Evolutionary conservation across 257 asterid genomes (phyloP).

Genomic region (Solanum etuberosum): DNA sequence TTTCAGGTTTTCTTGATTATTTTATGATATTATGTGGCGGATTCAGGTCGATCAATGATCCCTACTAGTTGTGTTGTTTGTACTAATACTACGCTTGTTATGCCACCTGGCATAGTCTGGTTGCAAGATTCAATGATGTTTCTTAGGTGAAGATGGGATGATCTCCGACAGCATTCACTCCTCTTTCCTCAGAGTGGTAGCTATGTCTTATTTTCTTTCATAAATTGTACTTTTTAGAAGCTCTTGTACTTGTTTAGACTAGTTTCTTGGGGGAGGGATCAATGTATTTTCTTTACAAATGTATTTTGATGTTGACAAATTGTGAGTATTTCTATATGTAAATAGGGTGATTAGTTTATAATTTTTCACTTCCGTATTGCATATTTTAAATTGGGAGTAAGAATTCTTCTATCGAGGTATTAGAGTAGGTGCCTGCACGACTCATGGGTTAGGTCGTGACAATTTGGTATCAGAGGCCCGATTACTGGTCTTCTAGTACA

Average conservation of each 20-base stretch:
- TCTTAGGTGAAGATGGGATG: too few relatives aligned
- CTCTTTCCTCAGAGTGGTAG: neutral
- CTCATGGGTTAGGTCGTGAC: neutral
- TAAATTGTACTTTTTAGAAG: neutral
- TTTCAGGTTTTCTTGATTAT: too few relatives aligned
- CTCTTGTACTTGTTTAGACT: too few relatives aligned
- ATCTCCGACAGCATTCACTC: too few relatives aligned
- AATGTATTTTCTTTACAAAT: too few relatives aligned
- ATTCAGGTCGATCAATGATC: too few relatives aligned
- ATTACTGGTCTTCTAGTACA: neutral
- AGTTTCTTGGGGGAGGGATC: neutral
- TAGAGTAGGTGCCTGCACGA: too few relatives aligned
- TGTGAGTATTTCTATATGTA: neutral
- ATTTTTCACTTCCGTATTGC: neutral
- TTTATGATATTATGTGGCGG: too few relatives aligned
- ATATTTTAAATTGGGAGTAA: neutral
- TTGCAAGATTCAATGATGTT: too few relatives aligned
- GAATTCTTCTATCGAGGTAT: neutral
- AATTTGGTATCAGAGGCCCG: neutral
- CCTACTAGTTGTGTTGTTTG: too few relatives aligned
- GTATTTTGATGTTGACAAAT: neutral
- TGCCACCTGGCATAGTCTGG: too few relatives aligned
- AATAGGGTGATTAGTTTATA: neutral
- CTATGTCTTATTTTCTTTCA: neutral
- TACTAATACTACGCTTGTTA: too few relatives aligned